A percentile compares a stretch with the other conserved stretches of the same genome.
Evolutionary conservation across 2,329 filamentous ascomycete genomes (phyloP).

Genomic region (Chalara sp.): DNA sequence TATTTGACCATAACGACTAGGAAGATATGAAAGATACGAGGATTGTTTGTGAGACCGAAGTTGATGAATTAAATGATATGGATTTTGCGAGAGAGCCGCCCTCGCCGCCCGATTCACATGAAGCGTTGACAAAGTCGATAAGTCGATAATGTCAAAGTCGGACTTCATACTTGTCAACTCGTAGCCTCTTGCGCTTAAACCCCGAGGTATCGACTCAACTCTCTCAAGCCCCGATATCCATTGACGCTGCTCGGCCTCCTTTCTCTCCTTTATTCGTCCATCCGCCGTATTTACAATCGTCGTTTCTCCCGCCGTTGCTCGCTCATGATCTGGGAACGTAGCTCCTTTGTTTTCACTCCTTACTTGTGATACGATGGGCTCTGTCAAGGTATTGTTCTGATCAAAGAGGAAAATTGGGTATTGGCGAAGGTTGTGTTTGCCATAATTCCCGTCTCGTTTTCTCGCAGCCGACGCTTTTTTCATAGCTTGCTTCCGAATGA

Average conservation of each 20-base stretch:
- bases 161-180: conserved; percentile 19
- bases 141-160: conserved; percentile 20
- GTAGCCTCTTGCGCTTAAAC: conserved; percentile 18
- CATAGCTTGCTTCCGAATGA: conserved; percentile 34
- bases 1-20: conserved; percentile 19
- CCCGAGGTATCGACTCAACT: conserved; percentile 2
- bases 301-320: neutral
- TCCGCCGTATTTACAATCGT: neutral
- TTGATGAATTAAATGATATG: conserved; percentile 17
- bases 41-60: conserved; percentile 18
- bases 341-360: neutral
- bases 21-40: conserved; percentile 23
- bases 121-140: conserved; percentile 23
- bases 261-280: neutral
- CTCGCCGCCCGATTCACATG: conserved; percentile 21
- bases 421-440: conserved; percentile 27
- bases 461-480: conserved; percentile 28
- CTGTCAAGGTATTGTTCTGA: conserved; percentile 1
- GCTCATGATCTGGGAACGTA: neutral
- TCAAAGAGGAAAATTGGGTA: conserved; percentile 18
- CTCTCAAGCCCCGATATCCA: conserved; percentile 3
- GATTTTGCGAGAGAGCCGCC: conserved; percentile 14
- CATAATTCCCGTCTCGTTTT: conserved; percentile 24
- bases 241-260: neutral
- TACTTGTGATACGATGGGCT: neutral